A percentile compares a stretch with the other conserved stretches of the same genome.
Conservation (phyloP, 1,139 yeast genomes). For the Pichia sp. region DNA sequence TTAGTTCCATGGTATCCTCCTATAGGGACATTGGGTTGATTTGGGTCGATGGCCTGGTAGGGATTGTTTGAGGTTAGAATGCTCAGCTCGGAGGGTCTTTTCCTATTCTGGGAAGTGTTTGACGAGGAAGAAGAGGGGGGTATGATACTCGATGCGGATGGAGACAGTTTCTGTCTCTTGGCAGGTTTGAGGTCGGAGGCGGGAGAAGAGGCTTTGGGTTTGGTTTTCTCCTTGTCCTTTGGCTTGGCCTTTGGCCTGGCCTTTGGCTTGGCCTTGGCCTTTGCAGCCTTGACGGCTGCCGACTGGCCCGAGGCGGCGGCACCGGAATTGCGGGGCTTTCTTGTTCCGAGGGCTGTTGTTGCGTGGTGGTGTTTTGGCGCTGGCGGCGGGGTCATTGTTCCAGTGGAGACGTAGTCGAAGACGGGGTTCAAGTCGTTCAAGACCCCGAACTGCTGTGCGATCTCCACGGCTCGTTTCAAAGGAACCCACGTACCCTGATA, state of each 20-base stretch:
- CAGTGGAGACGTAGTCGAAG: conserved; percentile 56
- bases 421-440: conserved; percentile 61
- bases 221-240: background rate
- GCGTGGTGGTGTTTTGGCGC: conserved; percentile 84
- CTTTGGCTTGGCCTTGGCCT: background rate
- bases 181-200: background rate
- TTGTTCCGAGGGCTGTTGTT: conserved; percentile 37
- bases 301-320: conserved; percentile 7
- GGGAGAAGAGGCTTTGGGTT: background rate
- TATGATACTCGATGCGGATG: background rate
- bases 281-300: conserved; percentile 1
- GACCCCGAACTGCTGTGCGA: conserved; percentile 70
- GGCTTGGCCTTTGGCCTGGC: background rate
- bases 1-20: background rate
- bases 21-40: background rate
- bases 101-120: background rate
- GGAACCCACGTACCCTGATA: conserved; percentile 99
- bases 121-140: background rate
- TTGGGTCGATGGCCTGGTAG: background rate
- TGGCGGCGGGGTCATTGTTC: conserved; percentile 67
- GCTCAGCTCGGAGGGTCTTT: conserved; percentile 1
- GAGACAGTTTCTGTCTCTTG: background rate
- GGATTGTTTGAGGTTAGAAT: background rate
- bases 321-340: conserved; percentile 18
- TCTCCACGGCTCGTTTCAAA: conserved; percentile 48